Evolutionary conservation across 1,284 basidiomycete species (phyloP).

Genomic region (Fomitopsis schrenkii): DNA sequence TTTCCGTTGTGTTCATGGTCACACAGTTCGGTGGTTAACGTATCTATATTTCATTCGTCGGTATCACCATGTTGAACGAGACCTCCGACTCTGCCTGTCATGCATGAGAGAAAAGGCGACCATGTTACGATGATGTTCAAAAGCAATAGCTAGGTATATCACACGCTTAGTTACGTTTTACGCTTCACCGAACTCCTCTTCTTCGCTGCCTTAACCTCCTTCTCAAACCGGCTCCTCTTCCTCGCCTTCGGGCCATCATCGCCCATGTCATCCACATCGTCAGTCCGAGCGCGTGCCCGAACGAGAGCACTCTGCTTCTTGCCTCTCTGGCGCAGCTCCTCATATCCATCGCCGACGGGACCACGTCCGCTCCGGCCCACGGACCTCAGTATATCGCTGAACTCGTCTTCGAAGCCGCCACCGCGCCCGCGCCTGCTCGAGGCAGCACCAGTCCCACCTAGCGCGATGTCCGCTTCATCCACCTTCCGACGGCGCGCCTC

Average conservation of each 20-base stretch:
- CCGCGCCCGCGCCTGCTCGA: conserved; percentile 50
- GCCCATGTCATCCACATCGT: conserved; percentile 38
- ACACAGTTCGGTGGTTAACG: background rate
- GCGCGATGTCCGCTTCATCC: conserved; percentile 90
- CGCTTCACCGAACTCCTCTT: conserved; percentile 30
- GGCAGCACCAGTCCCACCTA: conserved; percentile 64
- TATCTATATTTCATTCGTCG: background rate
- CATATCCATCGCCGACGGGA: conserved; percentile 63
- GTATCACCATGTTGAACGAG: no score
- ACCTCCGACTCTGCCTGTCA: no score
- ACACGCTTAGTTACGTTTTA: background rate
- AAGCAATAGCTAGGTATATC: background rate
- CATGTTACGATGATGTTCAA: no score
- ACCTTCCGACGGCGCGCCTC: conserved; percentile 74
- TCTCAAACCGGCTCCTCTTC: conserved; percentile 77
- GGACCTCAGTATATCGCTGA: conserved; percentile 73
- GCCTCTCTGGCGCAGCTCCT: conserved; percentile 65
- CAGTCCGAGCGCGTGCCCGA: conserved; percentile 41
- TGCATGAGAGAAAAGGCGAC: no score
- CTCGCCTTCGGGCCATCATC: conserved; percentile 40
- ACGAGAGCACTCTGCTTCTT: conserved; percentile 62
- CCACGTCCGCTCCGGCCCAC: conserved; percentile 41
- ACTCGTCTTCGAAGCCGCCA: conserved; percentile 81
- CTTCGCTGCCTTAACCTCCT: conserved; percentile 58
- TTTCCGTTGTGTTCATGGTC: background rate